Conservation (phyloP, 306 rosid species). For the Rosa rugosa region DNA sequence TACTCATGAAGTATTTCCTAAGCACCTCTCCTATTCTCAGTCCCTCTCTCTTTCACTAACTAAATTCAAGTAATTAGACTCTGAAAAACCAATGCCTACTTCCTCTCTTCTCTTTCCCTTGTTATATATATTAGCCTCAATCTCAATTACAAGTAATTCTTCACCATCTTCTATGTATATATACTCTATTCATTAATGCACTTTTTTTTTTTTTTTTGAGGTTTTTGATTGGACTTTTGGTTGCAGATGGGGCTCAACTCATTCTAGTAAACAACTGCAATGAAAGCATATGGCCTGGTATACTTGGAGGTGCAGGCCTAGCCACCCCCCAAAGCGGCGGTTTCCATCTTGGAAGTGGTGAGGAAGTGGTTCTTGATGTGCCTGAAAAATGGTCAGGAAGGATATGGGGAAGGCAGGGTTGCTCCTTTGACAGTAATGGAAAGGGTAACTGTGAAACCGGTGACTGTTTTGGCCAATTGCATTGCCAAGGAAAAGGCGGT, state of each 20-base stretch:
- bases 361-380: slow-evolving; percentile 62
- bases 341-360: slow-evolving; percentile 74
- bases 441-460: slow-evolving; percentile 74
- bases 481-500: slow-evolving; percentile 65
- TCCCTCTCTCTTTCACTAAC: neutral
- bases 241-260: slow-evolving; percentile 81
- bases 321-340: slow-evolving; percentile 79
- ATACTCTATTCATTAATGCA: neutral
- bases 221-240: neutral
- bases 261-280: slow-evolving; percentile 84
- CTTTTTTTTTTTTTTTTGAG: neutral
- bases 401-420: slow-evolving; percentile 95
- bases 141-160: slow-evolving; percentile 46
- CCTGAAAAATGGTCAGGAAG: slow-evolving; percentile 91
- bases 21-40: neutral
- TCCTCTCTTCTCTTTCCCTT: slow-evolving; percentile 31
- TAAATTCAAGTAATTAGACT: neutral
- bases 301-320: slow-evolving; percentile 77
- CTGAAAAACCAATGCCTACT: slow-evolving; percentile 42
- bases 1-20: neutral
- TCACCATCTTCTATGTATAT: slow-evolving; percentile 16
- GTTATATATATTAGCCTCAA: slow-evolving; percentile 30
- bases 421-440: slow-evolving; percentile 59
- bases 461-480: slow-evolving; percentile 64
- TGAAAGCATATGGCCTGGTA: slow-evolving; percentile 93